A percentile compares a stretch with the other conserved stretches of the same genome.
Conservation (phyloP, 495 filamentous ascomycete species). For the Schizothecium vesticola region DNA sequence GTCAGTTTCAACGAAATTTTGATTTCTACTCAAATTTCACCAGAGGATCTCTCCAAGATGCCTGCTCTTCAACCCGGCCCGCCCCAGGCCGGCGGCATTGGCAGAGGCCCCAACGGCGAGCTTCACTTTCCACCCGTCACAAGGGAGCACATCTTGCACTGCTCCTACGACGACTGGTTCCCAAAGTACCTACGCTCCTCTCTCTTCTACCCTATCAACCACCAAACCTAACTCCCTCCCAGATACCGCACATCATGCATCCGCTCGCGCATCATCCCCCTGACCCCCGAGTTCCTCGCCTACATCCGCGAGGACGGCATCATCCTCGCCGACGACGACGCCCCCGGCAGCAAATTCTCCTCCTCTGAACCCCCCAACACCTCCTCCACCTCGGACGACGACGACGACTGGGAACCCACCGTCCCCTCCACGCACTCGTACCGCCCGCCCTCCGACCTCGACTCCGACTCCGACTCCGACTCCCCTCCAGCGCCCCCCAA, state of each 20-base stretch:
- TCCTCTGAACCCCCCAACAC: conserved; percentile 29
- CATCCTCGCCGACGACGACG: conserved; percentile 61
- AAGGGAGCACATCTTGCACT: conserved; percentile 82
- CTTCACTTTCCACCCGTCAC: conserved; percentile 79
- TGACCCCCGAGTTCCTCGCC: conserved; percentile 65
- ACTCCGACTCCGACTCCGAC: conserved; percentile 31
- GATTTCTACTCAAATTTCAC: not conserved
- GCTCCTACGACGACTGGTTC: conserved; percentile 91
- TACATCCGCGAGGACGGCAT: conserved; percentile 95
- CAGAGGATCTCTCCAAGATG: conserved; percentile 13
- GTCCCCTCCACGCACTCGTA: conserved; percentile 24
- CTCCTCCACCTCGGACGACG: conserved; percentile 42
- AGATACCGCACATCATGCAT: conserved; percentile 74
- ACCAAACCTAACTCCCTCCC: conserved; percentile 14
- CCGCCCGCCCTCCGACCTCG: conserved; percentile 19
- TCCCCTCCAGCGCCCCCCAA: conserved; percentile 22
- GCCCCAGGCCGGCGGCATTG: conserved; percentile 9
- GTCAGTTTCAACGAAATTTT: not conserved
- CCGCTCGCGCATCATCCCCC: conserved; percentile 76
- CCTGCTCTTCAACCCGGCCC: conserved; percentile 21
- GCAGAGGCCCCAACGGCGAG: conserved; percentile 4
- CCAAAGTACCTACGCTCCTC: conserved; percentile 54
- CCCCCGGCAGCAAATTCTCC: conserved; percentile 8
- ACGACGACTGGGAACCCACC: conserved; percentile 43
- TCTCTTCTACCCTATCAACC: not conserved